phyloP scores from a whole-genome alignment of 371 early-diverging fungal genomes.

The Blakeslea trispora region DNA sequence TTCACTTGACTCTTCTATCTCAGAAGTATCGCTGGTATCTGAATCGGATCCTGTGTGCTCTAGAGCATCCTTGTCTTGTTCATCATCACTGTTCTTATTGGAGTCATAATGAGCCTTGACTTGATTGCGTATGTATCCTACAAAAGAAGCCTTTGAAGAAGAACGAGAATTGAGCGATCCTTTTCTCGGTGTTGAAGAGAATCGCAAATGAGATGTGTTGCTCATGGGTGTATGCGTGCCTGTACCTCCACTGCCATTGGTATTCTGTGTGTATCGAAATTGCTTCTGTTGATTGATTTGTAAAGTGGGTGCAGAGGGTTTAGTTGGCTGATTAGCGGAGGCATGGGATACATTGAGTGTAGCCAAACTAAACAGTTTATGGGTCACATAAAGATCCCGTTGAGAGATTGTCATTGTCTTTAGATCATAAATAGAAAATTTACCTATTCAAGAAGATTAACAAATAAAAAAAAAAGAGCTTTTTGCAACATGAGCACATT shows the following conservation, averaged over 20 bases:
- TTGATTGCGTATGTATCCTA: neutral
- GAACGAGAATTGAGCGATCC: conserved; percentile 1
- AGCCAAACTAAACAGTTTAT: conserved; percentile 63
- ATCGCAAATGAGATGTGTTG: conserved; percentile 14
- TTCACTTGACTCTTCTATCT: conserved; percentile 12
- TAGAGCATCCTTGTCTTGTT: conserved; percentile 12
- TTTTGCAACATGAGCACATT: too few species aligned
- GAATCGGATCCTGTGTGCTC: neutral
- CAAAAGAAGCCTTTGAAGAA: conserved; percentile 7
- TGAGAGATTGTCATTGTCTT: conserved; percentile 45
- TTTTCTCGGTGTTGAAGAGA: conserved; percentile 8
- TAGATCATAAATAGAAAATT: conserved; percentile 57
- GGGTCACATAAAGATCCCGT: conserved; percentile 58
- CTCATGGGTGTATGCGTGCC: conserved; percentile 14
- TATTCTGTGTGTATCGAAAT: neutral
- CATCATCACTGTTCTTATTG: neutral
- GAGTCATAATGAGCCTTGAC: neutral
- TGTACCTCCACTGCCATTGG: neutral
- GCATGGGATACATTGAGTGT: conserved; percentile 50
- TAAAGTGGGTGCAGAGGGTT: neutral
- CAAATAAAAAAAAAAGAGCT: too few species aligned
- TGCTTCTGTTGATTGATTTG: neutral
- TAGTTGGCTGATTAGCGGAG: neutral
- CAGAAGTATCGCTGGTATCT: neutral
- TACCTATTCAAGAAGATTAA: conserved; percentile 31